These are phyloP conservation scores for Fomitopsis betulina DNA, from an alignment of 1,284 basidiomycete genomes.

Conservation along the genomic window DNA sequence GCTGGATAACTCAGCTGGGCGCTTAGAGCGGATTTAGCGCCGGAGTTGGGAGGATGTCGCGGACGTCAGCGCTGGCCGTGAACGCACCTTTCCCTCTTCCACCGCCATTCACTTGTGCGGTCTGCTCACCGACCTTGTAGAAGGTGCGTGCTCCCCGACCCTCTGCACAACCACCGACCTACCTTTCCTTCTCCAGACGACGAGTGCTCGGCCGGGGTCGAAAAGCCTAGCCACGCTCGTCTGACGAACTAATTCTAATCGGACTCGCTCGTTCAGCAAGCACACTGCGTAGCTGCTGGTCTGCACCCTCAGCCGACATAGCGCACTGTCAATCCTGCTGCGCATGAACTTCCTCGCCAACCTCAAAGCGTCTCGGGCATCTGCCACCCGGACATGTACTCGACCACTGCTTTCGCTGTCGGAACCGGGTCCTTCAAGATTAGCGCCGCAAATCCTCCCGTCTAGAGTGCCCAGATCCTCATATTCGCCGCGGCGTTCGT, in stretches of 20 bases:
- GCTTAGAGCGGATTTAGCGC: neutral
- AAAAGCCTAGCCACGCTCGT: neutral
- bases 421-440: conserved; percentile 23
- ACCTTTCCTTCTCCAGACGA: neutral
- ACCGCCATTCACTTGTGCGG: conserved; percentile 9
- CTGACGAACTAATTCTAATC: neutral
- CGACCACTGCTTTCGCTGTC: conserved; percentile 11
- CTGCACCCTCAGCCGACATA: neutral
- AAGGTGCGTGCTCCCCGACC: neutral
- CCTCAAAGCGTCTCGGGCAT: conserved; percentile 18
- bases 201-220: neutral
- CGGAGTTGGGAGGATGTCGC: neutral
- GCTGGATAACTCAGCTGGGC: neutral
- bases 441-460: conserved; percentile 5
- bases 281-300: neutral
- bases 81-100: conserved; percentile 1
- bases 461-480: conserved; percentile 3
- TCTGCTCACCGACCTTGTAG: neutral
- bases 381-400: conserved; percentile 25
- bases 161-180: neutral
- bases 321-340: neutral
- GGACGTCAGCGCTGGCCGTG: neutral
- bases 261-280: neutral
- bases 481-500: conserved; percentile 16
- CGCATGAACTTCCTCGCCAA: conserved; percentile 28